Evolutionary conservation across 371 early-diverging fungal species (phyloP).

Genomic region (Aphelidium insulamus): DNA sequence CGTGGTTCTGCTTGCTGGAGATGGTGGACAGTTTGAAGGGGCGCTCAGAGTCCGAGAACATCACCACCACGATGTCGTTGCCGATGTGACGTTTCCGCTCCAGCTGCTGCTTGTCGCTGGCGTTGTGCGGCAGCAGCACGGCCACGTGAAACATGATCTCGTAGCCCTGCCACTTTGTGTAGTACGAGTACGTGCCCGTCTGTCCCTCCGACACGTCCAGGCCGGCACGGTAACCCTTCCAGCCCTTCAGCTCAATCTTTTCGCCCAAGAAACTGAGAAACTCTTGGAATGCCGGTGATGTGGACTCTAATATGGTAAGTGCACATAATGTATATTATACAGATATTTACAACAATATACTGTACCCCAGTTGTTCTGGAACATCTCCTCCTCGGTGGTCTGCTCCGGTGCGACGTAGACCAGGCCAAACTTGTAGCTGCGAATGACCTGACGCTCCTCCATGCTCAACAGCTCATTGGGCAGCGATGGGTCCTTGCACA

Average conservation of each 20-base stretch:
- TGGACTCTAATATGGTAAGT: conserved; percentile 7
- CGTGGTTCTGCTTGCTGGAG: conserved; percentile 21
- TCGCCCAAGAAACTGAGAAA: conserved; percentile 46
- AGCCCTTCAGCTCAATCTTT: conserved; percentile 39
- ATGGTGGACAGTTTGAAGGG: conserved; percentile 16
- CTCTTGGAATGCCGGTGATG: conserved; percentile 28
- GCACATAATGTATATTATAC: not conserved
- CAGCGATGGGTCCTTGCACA: conserved; percentile 12
- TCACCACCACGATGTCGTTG: conserved; percentile 37
- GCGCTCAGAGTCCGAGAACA: conserved; percentile 17
- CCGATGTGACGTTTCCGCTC: conserved; percentile 67
- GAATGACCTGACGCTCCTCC: conserved; percentile 33
- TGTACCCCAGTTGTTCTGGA: conserved; percentile 22
- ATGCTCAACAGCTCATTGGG: conserved; percentile 19
- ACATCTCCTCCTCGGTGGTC: conserved; percentile 49
- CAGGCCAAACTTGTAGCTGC: conserved; percentile 56
- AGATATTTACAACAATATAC: not conserved
- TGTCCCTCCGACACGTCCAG: conserved; percentile 36
- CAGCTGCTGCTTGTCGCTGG: conserved; percentile 45
- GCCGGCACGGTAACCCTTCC: conserved; percentile 57
- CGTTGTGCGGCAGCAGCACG: conserved; percentile 42
- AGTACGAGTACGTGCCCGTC: conserved; percentile 46
- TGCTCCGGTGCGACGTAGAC: conserved; percentile 39
- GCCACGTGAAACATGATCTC: conserved; percentile 76
- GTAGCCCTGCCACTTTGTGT: conserved; percentile 48